Evolutionary conservation across 139 green algal species (phyloP).

Genomic region (Nannochloris sp.): DNA sequence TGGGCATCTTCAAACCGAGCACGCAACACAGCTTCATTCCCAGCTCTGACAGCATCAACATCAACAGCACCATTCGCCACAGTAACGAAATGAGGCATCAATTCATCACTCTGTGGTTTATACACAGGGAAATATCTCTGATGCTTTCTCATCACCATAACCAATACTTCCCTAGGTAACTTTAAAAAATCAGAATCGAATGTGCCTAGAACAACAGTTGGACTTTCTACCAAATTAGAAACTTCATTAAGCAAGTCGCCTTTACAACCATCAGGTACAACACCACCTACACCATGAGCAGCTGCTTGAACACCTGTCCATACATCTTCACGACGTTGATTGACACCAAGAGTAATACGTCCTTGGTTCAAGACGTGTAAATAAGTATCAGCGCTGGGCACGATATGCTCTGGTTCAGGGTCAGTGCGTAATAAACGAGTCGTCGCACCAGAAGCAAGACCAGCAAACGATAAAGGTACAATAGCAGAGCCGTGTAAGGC

Average conservation of each 20-base stretch:
- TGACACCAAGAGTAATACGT: constrained; percentile 54
- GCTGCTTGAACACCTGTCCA: constrained; percentile 52
- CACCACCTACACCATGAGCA: constrained; percentile 20
- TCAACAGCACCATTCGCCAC: constrained; percentile 90
- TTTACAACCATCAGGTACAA: constrained; percentile 49
- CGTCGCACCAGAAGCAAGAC: constrained; percentile 23
- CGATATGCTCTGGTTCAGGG: constrained; percentile 1
- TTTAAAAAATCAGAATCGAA: constrained; percentile 81
- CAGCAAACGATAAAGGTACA: constrained; percentile 61
- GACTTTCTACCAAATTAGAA: constrained; percentile 84
- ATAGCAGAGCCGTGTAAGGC: constrained; percentile 74
- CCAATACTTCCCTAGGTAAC: constrained; percentile 90
- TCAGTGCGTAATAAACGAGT: constrained; percentile 68
- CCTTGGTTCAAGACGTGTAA: constrained; percentile 30
- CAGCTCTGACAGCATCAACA: constrained; percentile 51
- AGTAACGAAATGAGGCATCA: constrained; percentile 89
- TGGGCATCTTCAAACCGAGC: constrained; percentile 94
- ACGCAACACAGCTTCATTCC: constrained; percentile 93
- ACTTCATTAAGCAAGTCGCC: constrained; percentile 76
- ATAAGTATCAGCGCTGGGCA: constrained; percentile 60
- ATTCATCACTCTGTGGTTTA: constrained; percentile 26
- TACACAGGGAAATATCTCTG: constrained; percentile 98
- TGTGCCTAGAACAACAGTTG: constrained; percentile 66
- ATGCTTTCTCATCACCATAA: constrained; percentile 99
- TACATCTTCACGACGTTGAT: constrained; percentile 50